phyloP scores from a whole-genome alignment of 192 early-diverging fungal species.

The Backusella sp. region DNA sequence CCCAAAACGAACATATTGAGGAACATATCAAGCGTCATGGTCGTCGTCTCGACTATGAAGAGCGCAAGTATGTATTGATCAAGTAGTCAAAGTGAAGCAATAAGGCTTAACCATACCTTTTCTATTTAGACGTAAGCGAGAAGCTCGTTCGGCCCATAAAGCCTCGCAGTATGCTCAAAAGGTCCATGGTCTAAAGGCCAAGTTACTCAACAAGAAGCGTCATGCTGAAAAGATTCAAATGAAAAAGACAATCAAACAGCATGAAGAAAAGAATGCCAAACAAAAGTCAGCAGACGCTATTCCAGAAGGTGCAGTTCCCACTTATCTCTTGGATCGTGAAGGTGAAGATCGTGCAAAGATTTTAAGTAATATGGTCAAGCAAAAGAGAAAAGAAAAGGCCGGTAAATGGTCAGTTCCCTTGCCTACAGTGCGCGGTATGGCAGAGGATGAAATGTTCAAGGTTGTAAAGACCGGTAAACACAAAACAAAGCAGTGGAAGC shows the following conservation, averaged over 20 bases:
- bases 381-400: conserved; percentile 99
- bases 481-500: conserved; percentile 96
- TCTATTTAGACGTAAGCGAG: conserved; percentile 80
- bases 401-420: conserved; percentile 97
- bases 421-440: conserved; percentile 98
- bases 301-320: conserved; percentile 94
- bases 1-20: conserved; percentile 99
- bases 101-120: neutral
- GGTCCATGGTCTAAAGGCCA: conserved; percentile 96
- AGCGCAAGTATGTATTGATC: conserved; percentile 68
- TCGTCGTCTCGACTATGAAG: conserved; percentile 91
- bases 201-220: conserved; percentile 98
- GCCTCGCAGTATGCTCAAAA: conserved; percentile 91
- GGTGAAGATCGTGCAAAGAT: conserved; percentile 96
- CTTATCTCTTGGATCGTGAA: conserved; percentile 98
- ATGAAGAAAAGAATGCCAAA: conserved; percentile 96
- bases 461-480: conserved; percentile 93
- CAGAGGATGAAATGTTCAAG: conserved; percentile 99
- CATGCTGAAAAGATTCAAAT: conserved; percentile 99
- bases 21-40: conserved; percentile 97
- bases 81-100: neutral
- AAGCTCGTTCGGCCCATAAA: conserved; percentile 93
- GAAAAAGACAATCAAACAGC: conserved; percentile 99
- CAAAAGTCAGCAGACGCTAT: conserved; percentile 90
- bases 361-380: conserved; percentile 98